Base-by-base conservation (phyloP, 2,329 filamentous ascomycete species). In the Botrytis aclada region DNA sequence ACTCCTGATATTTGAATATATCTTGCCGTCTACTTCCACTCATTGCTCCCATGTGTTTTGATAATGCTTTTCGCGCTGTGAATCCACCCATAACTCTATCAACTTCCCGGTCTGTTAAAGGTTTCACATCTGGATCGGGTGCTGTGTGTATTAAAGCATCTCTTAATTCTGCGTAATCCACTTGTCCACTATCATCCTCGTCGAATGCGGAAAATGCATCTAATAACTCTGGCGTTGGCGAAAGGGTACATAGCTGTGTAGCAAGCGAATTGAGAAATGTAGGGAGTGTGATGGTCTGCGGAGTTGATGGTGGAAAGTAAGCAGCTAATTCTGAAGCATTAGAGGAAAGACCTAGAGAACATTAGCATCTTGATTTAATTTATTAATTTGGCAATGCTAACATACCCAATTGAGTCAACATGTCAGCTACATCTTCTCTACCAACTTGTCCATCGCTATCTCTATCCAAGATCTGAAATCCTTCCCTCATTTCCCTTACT, bases 161-260 rank as follows among this genome's bases (percentile, higher is more conserved):
- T 63, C 92, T 89, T 75, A 99, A 83, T 82, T 97, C 94, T 0
- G 84, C 87, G 32, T 97, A 84, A 80, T 98, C 94, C 56, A 98
- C 90, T 82, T 98, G 94, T 4, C 96, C 96, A 78, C 93, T 96
- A 81, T 99, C 96, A 75, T 97, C 94, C 75, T 97, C 93, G 80
- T 99, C 96, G 80, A 98, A 98, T 0, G 96, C 96, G 3, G 94
- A 94, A 77, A 99, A 95, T 0, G 96, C 96, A 1, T 94, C 95
- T 32, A 94, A 85, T 16, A 99, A 87, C 80, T 99, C 96, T 25
- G 89, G 87, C 34, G 90, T 88, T 0, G 93, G 90, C 0, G 93
- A 97, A 29, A 98, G 85, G 0, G 90, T 88, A 1, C 89, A 88
- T 4, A 98, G 85, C 3, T 93, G 87, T 16, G 89, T 88, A 0